Evolutionary conservation across 352 stramenopile genomes (phyloP).

Genomic region (Peronospora farinosa): DNA sequence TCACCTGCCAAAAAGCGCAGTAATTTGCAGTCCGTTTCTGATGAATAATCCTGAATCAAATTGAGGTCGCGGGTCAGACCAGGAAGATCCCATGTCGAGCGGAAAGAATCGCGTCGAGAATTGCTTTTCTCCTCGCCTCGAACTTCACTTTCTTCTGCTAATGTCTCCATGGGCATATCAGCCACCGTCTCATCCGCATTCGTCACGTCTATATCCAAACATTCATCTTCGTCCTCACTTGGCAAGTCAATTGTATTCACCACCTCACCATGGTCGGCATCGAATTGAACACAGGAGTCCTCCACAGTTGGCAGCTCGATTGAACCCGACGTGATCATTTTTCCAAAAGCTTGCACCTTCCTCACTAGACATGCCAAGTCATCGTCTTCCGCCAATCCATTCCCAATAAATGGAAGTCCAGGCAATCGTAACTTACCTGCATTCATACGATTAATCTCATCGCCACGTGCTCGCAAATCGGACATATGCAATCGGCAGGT

Average conservation of each 20-base stretch:
- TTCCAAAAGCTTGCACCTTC: conserved; percentile 33
- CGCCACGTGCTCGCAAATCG: neutral
- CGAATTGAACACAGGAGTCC: neutral
- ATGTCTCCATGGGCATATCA: conserved; percentile 4
- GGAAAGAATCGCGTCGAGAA: conserved; percentile 38
- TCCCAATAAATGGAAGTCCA: conserved; percentile 1
- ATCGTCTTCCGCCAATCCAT: conserved; percentile 9
- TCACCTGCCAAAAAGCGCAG: conserved; percentile 54
- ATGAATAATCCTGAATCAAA: conserved; percentile 70
- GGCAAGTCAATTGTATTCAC: conserved; percentile 11
- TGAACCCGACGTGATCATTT: conserved; percentile 26
- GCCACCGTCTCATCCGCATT: neutral
- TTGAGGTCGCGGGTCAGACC: conserved; percentile 61
- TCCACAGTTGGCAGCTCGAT: conserved; percentile 1
- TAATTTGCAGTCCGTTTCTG: conserved; percentile 57
- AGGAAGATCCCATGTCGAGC: conserved; percentile 51
- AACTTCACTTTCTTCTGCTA: conserved; percentile 9
- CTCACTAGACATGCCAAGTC: conserved; percentile 27
- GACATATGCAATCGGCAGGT: conserved; percentile 3
- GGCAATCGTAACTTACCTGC: neutral
- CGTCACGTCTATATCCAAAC: conserved; percentile 12
- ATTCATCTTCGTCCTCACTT: conserved; percentile 11
- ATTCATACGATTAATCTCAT: conserved; percentile 4
- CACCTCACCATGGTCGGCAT: conserved; percentile 1
- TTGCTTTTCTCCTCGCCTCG: conserved; percentile 13